Conservation (phyloP, 768 basidiomycete genomes). For the Cytidiella melzeri region DNA sequence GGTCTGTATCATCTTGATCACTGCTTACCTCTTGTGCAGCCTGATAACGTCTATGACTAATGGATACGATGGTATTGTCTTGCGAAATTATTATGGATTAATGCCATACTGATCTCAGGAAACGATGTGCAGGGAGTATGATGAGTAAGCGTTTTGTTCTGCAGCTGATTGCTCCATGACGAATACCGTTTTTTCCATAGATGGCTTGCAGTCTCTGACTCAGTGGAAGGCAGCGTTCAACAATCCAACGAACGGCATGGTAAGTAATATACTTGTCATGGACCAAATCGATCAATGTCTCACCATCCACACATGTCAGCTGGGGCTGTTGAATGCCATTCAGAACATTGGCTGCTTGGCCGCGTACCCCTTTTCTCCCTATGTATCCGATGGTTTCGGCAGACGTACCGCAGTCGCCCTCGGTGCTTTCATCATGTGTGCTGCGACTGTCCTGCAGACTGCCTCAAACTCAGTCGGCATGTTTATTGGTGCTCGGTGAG, state of each 20-base stretch:
- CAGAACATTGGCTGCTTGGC: constrained; percentile 35
- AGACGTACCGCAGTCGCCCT: constrained; percentile 31
- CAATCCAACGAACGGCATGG: constrained; percentile 26
- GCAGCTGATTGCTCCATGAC: neutral
- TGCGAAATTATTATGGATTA: neutral
- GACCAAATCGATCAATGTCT: neutral
- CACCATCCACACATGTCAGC: constrained; percentile 14
- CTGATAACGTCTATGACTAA: constrained; percentile 32
- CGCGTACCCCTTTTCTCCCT: constrained; percentile 35
- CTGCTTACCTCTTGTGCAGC: constrained; percentile 11
- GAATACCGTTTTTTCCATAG: constrained; percentile 11
- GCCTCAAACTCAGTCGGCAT: constrained; percentile 34
- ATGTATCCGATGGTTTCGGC: constrained; percentile 36
- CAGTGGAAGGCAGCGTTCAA: constrained; percentile 32
- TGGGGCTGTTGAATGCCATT: constrained; percentile 32
- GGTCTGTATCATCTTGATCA: neutral
- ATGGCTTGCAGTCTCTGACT: constrained; percentile 31
- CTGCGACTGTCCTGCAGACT: constrained; percentile 33
- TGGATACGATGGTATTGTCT: constrained; percentile 29
- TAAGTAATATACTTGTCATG: constrained; percentile 4
- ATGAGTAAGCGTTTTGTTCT: constrained; percentile 26
- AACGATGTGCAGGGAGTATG: constrained; percentile 31
- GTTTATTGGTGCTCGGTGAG: constrained; percentile 39
- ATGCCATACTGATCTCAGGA: too few species aligned
- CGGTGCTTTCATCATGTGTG: constrained; percentile 35